Evolutionary conservation across 2,329 filamentous ascomycete species (phyloP), one percentile per base, ranked within the genome.

Genomic region (Ceratocystiopsis minuta): DNA sequence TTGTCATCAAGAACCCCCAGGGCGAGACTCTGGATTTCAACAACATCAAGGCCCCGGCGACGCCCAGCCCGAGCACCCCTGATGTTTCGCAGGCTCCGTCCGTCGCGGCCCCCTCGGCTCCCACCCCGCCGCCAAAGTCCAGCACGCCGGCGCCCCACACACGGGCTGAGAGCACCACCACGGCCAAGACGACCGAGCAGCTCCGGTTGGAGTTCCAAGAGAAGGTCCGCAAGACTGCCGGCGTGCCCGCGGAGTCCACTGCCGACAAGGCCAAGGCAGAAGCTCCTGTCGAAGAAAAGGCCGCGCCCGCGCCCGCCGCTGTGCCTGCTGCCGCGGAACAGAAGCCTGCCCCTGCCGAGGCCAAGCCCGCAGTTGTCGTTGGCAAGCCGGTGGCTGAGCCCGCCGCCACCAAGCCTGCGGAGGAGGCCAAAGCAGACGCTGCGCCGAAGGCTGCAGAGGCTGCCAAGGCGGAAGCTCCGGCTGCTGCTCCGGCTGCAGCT

Each of bases 181-280:
- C 67, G 18, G 65, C 64, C 36, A 90, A 90, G 68, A 80, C 80
- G 2, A 72, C 75, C 33, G 80, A 88, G 56, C 81, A 94, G 61
- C 84, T 84, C 48, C 78, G 79, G 45, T 75, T 83, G 49, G 85
- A 93, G 60, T 81, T 87, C 54, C 80, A 80, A 59, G 76, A 81
- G 56, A 79, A 84, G 56, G 78, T 93, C 55, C 71, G 69, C 45
- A 75, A 78, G 55, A 36, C 40, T 4, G 43, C 47, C 14, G 44
- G 41, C 14, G 34, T 39, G n/a, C 43, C 44, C 2, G 39, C 20
- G 10, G 55, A 59, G 40, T 6, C 24, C 11, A 7, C 20, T 20
- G 42, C 45, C 15, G 52, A 56, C 14, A 52, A 55, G 40, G 53
- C 48, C 9, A 37, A 55, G 46, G 40, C 54, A n/a, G 56, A 57